Evolutionary conservation across 2,329 filamentous ascomycete species (phyloP).

Genomic region (Cadophora sp.): DNA sequence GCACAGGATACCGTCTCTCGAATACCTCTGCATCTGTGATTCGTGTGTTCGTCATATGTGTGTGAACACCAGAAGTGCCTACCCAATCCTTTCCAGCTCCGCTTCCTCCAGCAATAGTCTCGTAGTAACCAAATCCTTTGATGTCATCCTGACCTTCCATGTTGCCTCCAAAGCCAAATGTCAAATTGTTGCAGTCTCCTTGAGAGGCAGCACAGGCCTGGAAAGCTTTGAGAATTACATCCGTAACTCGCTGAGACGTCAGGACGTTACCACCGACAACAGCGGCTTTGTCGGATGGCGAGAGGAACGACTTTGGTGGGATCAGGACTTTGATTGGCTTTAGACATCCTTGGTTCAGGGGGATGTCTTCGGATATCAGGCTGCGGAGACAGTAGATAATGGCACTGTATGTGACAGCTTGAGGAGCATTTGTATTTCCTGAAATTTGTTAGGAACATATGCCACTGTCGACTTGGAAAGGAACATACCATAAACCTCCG

Average conservation of each 20-base stretch:
- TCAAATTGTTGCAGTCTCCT: slow-evolving; percentile 85
- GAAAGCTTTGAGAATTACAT: slow-evolving; percentile 84
- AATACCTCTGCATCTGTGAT: slow-evolving; percentile 85
- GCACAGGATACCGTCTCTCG: slow-evolving; percentile 76
- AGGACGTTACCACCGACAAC: slow-evolving; percentile 86
- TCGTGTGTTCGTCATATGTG: slow-evolving; percentile 85
- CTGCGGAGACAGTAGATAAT: slow-evolving; percentile 88
- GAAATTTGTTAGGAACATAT: slow-evolving; percentile 23
- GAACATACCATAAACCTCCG: slow-evolving; percentile 72
- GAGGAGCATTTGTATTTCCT: slow-evolving; percentile 79
- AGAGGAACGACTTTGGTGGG: slow-evolving; percentile 74
- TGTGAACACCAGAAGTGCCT: slow-evolving; percentile 66
- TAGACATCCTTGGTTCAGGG: slow-evolving; percentile 85
- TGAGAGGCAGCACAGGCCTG: slow-evolving; percentile 79
- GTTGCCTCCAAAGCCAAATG: slow-evolving; percentile 81
- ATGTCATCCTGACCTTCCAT: slow-evolving; percentile 61
- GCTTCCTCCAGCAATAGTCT: slow-evolving; percentile 80
- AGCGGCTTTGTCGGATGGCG: slow-evolving; percentile 76
- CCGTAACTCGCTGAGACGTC: slow-evolving; percentile 80
- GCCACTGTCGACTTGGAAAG: neutral
- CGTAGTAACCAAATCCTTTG: slow-evolving; percentile 87
- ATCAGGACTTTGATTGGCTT: slow-evolving; percentile 77
- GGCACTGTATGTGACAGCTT: slow-evolving; percentile 82
- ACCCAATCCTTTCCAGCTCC: slow-evolving; percentile 77
- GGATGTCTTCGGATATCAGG: slow-evolving; percentile 82